Evolutionary conservation across 2,329 filamentous ascomycete species (phyloP), one percentile per base, ranked within the genome.

Genomic region (Colletotrichum orchidophilum): DNA sequence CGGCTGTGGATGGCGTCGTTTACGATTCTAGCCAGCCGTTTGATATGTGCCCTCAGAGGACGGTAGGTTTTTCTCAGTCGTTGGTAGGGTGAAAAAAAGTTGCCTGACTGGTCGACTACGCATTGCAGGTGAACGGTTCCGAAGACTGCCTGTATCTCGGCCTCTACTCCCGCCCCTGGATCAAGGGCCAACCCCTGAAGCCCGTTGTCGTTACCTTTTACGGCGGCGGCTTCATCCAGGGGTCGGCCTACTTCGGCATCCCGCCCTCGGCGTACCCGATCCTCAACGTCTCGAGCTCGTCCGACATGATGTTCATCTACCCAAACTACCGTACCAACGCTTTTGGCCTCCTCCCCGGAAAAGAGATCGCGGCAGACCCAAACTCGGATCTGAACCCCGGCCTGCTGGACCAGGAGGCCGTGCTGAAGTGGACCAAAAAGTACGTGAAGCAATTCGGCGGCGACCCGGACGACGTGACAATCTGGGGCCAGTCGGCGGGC

Each of bases 141-240:
- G 89, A 91, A 80, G 89, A 91, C 75, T 91, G 89, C 73, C 81
- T 91, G 15, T 90, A 90, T 71, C 83, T 92, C 2, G 87, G 87
- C 12, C 80, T 92, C 0, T 91, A 89, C 78, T 85, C 87, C 5
- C 84, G 88, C 0, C 89, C 88, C 3, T 91, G 88, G 88, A 80
- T 76, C 0, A 26, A 65, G 1, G 76, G 76, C 1, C 76, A 82
- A n/a, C 78, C 85, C 1, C 82, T 85, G 3, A 82, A 87, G 3
- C 89, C 90, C 0, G 89, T 92, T 0, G 83, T 92, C 0, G 84
- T 91, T 3, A 85, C 85, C 3, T 91, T 90, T 76, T 90, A 88
- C 75, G 64, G 90, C 63, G 90, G 90, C 13, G 90, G 83, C 2
- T 92, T 89, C 79, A 87, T 91, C 61, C 81, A 88, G 76, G 90